Evolutionary conservation across 192 early-diverging fungal species (phyloP), one percentile per base, ranked within the genome.

Genomic region (Backusella circina): DNA sequence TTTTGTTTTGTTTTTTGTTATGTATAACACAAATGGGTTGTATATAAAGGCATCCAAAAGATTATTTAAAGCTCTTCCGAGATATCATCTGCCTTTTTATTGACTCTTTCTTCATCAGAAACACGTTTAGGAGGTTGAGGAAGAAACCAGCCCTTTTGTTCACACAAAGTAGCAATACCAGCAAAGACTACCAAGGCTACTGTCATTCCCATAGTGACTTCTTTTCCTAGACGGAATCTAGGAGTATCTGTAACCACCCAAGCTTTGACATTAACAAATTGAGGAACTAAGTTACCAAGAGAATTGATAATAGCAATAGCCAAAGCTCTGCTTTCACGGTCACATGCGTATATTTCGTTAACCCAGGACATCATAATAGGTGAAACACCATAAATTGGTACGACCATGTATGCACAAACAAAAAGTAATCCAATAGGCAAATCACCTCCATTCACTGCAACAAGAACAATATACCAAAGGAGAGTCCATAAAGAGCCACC

Each of bases 341-440:
- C 76, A 51, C 30, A 38, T 5, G 70, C 35, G 31, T 77, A 77
- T n/a, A 77, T 35, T 67, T 77, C 76, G 65, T 77, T 77, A 26
- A 33, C 23, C 76, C 76, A 77, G 10, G 70, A 73, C 76, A 77
- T 77, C 68, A 77, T 71, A 44, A 77, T 68, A 31, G 76, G 76
- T 36, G 54, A 65, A 32, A 72, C 64, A 36, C 76, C 76, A 39
- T 73, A 71, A 21, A 77, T 64, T 33, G 76, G 76, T 36, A 65
- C 31, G 8, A 68, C 39, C 70, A 77, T 72, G 51, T 73, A 77
- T 2, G 71, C 71, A 67, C 57, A 39, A 10, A 77, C 65, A 73
- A 77, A 77, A 4, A 77, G 32, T 4, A 77, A 65, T 6, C 26
- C 57, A 13, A 66, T 50, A 36, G 76, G 69, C 8, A 72, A 38